Evolutionary conservation across 768 basidiomycete species (phyloP).

Genomic region (Sarcodon sp.): DNA sequence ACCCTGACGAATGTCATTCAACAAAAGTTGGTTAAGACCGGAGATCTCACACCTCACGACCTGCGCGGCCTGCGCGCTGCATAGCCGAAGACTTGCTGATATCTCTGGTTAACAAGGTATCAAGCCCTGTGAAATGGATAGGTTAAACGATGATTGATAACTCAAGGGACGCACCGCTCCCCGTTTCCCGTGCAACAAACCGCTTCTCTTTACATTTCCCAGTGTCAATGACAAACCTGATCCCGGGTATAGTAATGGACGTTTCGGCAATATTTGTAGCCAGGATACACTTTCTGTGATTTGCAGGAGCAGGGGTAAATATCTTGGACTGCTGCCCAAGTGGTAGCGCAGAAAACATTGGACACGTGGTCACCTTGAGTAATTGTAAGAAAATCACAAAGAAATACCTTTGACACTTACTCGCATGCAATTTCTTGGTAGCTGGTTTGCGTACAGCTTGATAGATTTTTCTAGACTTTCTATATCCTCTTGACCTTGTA

Average conservation of each 20-base stretch:
- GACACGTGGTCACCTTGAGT: conserved; percentile 53
- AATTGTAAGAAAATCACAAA: not conserved
- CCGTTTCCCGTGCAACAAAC: conserved; percentile 55
- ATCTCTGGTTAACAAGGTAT: conserved; percentile 69
- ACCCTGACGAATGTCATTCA: conserved; percentile 29
- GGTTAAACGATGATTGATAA: not conserved
- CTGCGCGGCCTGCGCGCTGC: conserved; percentile 93
- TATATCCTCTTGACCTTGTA: conserved; percentile 90
- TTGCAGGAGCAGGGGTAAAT: conserved; percentile 52
- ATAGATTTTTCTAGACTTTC: conserved; percentile 76
- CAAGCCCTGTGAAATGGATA: conserved; percentile 52
- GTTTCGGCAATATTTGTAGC: conserved; percentile 99
- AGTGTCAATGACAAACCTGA: conserved; percentile 92
- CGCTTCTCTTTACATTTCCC: conserved; percentile 95
- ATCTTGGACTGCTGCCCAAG: conserved; percentile 66
- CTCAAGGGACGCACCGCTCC: conserved; percentile 38
- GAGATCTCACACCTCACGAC: conserved; percentile 58
- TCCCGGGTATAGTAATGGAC: conserved; percentile 91
- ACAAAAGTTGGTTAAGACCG: not conserved
- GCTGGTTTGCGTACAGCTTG: conserved; percentile 47
- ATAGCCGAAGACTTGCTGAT: conserved; percentile 86
- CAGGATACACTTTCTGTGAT: conserved; percentile 82
- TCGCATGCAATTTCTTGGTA: conserved; percentile 43
- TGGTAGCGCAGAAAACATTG: conserved; percentile 83
- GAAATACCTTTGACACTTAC: conserved; percentile 21